These are phyloP conservation scores for Fusarium luffae DNA, from an alignment of 2,329 filamentous ascomycete species.

Conservation along the genomic window DNA sequence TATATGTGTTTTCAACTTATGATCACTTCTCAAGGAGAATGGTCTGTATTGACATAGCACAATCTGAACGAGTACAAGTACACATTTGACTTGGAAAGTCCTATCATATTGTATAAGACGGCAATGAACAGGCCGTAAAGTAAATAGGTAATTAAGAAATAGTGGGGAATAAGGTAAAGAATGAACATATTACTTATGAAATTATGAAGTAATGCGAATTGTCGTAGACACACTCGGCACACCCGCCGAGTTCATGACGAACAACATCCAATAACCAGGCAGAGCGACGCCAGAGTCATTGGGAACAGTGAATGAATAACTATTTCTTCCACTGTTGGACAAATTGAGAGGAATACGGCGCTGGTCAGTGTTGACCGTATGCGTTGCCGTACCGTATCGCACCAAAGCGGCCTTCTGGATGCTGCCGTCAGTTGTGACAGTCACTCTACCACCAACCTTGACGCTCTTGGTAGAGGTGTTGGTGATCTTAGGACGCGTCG, in stretches of 20 bases:
- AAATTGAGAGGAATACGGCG: slow-evolving; percentile 27
- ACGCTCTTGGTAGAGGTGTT: background rate
- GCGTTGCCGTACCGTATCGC: slow-evolving; percentile 30
- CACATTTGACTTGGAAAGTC: background rate
- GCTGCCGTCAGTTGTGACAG: background rate
- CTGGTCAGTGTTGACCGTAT: slow-evolving; percentile 38
- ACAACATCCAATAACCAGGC: slow-evolving; percentile 38
- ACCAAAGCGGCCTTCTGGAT: slow-evolving; percentile 16
- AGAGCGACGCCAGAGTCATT: slow-evolving; percentile 26
- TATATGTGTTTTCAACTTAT: background rate
- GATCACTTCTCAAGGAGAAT: background rate
- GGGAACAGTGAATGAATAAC: slow-evolving; percentile 19
- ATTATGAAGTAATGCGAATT: background rate
- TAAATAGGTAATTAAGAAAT: background rate
- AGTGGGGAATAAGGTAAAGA: slow-evolving; percentile 48
- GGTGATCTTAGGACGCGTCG: slow-evolving; percentile 9
- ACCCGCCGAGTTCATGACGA: slow-evolving; percentile 26
- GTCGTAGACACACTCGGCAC: slow-evolving; percentile 30
- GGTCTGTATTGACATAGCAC: background rate
- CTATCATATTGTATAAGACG: background rate
- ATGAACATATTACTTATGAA: slow-evolving; percentile 59
- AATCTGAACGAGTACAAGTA: background rate
- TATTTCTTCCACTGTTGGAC: background rate
- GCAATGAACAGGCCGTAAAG: background rate
- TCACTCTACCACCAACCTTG: slow-evolving; percentile 11